phyloP scores from a whole-genome alignment of 2,329 filamentous ascomycete species.

The Coniochaeta prunicola region DNA sequence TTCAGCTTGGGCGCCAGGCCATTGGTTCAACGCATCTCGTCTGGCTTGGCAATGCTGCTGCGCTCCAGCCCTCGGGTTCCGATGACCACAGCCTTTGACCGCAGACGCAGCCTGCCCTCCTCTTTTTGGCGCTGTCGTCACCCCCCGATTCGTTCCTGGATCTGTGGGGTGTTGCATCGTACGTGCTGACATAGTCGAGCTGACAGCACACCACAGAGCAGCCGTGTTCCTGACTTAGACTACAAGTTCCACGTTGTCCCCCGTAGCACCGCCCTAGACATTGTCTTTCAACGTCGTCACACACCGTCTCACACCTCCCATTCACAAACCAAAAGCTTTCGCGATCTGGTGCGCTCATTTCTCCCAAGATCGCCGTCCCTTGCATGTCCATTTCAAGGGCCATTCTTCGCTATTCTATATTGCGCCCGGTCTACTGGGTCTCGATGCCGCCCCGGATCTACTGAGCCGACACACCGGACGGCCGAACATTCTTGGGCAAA shows the following conservation, averaged over 20 bases:
- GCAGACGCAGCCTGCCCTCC: not conserved
- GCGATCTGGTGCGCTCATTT: not conserved
- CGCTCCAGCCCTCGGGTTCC: not conserved
- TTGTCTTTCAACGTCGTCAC: not conserved
- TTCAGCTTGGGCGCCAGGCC: not conserved
- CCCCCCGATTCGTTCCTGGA: not conserved
- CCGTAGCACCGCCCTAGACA: slow-evolving; percentile 1
- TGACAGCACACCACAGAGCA: not conserved
- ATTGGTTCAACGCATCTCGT: not conserved
- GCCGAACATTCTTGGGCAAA: not conserved
- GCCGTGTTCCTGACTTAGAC: not conserved
- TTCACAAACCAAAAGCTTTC: not conserved
- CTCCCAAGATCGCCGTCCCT: not conserved
- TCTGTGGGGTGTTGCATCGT: not conserved
- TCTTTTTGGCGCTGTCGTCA: not conserved
- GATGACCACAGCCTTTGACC: not conserved
- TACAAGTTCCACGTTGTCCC: slow-evolving; percentile 3
- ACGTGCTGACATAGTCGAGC: not conserved
- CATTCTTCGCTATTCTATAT: not conserved
- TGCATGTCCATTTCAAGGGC: not conserved
- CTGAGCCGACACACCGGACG: slow-evolving; percentile 1
- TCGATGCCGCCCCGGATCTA: slow-evolving; percentile 1
- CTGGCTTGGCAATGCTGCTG: not conserved
- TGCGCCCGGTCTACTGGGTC: not conserved
- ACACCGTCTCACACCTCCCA: too few species aligned